These are phyloP conservation scores for Arxiozyma slooffiae DNA, from an alignment of 1,139 yeast species.

Conservation along the genomic window DNA sequence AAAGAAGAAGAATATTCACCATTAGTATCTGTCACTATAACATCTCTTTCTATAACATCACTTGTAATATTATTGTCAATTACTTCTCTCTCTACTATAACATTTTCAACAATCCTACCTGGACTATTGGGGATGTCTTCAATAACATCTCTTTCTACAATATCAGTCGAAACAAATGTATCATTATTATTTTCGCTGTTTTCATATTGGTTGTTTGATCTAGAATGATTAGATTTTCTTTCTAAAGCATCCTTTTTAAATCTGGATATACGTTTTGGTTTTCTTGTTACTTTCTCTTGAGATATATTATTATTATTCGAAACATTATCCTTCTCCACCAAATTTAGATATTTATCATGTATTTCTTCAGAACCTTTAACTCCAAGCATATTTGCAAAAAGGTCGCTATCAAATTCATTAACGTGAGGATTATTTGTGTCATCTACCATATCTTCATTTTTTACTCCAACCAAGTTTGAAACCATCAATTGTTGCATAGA, in stretches of 20 bases:
- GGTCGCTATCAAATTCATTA: slow-evolving; percentile 26
- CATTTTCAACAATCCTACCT: slow-evolving; percentile 4
- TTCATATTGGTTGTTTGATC: not conserved
- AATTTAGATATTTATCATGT: slow-evolving; percentile 21
- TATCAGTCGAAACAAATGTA: not conserved
- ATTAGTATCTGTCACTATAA: not conserved
- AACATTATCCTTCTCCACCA: slow-evolving; percentile 3
- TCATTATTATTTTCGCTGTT: not conserved
- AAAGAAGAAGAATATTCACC: not conserved
- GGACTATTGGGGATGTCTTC: not conserved
- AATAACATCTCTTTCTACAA: slow-evolving; percentile 4
- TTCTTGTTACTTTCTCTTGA: slow-evolving; percentile 6
- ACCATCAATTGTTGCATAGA: not conserved
- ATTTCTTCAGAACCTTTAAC: slow-evolving; percentile 26
- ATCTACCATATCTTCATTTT: slow-evolving; percentile 11
- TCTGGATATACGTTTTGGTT: slow-evolving; percentile 23
- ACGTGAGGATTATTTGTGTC: slow-evolving; percentile 11
- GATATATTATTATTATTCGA: slow-evolving; percentile 9
- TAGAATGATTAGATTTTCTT: not conserved
- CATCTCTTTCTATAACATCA: not conserved
- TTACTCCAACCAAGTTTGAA: slow-evolving; percentile 8
- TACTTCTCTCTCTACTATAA: not conserved
- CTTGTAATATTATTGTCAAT: slow-evolving; percentile 1
- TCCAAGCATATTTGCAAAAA: slow-evolving; percentile 28
- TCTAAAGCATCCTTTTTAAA: slow-evolving; percentile 21